Evolutionary conservation across 2,329 filamentous ascomycete species (phyloP).

Genomic region (Exophiala mesophila): DNA sequence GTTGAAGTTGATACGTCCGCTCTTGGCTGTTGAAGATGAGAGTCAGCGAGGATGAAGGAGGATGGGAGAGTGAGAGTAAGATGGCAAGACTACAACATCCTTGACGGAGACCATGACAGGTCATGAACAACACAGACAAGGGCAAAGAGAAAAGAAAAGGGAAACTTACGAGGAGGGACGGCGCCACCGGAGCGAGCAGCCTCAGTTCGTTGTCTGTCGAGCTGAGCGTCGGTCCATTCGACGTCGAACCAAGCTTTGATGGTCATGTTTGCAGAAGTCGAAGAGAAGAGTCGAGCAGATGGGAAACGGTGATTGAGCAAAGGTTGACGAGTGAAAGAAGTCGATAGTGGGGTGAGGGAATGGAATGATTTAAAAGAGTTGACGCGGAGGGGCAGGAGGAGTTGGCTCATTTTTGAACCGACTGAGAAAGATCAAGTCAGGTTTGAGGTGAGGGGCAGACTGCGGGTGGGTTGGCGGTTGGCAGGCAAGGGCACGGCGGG

Average conservation of each 20-base stretch:
- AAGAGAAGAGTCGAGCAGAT: slow-evolving; percentile 21
- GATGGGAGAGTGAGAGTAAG: slow-evolving; percentile 8
- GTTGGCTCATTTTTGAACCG: slow-evolving; percentile 6
- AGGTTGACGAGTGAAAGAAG: slow-evolving; percentile 33
- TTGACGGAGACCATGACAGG: no score
- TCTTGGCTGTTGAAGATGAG: slow-evolving; percentile 52
- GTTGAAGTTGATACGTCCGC: slow-evolving; percentile 79
- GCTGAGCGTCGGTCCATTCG: slow-evolving; percentile 55
- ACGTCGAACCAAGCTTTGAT: slow-evolving; percentile 73
- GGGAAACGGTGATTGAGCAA: slow-evolving; percentile 13
- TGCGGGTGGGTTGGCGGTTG: no score
- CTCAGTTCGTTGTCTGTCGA: slow-evolving; percentile 56
- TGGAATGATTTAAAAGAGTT: slow-evolving; percentile 25
- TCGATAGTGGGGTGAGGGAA: slow-evolving; percentile 35
- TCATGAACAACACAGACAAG: slow-evolving; percentile 26
- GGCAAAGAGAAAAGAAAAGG: slow-evolving; percentile 12
- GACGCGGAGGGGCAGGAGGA: slow-evolving; percentile 14
- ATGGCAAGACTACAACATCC: no score
- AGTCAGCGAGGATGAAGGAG: slow-evolving; percentile 18
- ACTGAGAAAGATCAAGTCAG: background rate
- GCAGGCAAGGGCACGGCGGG: no score
- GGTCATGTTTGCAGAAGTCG: slow-evolving; percentile 66
- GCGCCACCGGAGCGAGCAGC: slow-evolving; percentile 14
- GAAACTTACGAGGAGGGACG: slow-evolving; percentile 18
- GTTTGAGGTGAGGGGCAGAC: slow-evolving; percentile 2